These are phyloP conservation scores for Pholiota adiposa DNA, from an alignment of 1,284 basidiomycete species.

Conservation along the genomic window DNA sequence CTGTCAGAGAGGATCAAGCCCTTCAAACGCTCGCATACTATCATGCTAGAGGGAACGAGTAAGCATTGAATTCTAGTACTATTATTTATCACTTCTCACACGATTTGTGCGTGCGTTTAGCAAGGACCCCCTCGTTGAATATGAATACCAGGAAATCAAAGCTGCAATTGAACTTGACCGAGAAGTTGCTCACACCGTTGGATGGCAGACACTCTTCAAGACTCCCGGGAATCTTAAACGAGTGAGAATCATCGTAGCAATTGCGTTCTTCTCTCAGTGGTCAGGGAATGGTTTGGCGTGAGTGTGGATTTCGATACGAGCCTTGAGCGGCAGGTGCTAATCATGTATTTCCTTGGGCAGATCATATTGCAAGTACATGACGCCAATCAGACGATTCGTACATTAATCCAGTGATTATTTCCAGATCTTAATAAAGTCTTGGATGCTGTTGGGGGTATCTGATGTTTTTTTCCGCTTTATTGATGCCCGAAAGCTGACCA, in stretches of 20 bases:
- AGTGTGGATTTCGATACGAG: background rate
- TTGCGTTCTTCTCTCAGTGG: conserved; percentile 26
- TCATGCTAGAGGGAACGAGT: conserved; percentile 48
- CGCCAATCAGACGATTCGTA: background rate
- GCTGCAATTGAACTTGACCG: conserved; percentile 19
- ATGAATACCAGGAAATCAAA: conserved; percentile 24
- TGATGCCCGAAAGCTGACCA: background rate
- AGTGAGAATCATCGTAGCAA: conserved; percentile 24
- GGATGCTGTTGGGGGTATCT: conserved; percentile 22
- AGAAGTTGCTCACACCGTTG: conserved; percentile 14
- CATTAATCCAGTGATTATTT: background rate
- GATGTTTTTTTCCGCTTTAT: background rate
- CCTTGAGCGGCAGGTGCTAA: too few relatives aligned
- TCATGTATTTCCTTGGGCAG: conserved; percentile 18
- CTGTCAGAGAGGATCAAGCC: conserved; percentile 25
- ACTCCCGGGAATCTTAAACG: conserved; percentile 24
- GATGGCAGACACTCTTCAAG: conserved; percentile 23
- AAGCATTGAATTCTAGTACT: too few relatives aligned
- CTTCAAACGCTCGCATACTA: conserved; percentile 20
- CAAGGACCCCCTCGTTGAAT: conserved; percentile 25
- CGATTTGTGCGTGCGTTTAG: conserved; percentile 28
- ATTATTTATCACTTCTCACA: too few relatives aligned
- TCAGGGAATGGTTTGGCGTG: conserved; percentile 25
- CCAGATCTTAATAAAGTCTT: conserved; percentile 26
- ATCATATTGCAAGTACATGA: conserved; percentile 31